Percentiles rank a stretch among this genome's conserved stretches.
phyloP scores from a whole-genome alignment of 2,329 filamentous ascomycete species.

The Intubia oerlemansii region DNA sequence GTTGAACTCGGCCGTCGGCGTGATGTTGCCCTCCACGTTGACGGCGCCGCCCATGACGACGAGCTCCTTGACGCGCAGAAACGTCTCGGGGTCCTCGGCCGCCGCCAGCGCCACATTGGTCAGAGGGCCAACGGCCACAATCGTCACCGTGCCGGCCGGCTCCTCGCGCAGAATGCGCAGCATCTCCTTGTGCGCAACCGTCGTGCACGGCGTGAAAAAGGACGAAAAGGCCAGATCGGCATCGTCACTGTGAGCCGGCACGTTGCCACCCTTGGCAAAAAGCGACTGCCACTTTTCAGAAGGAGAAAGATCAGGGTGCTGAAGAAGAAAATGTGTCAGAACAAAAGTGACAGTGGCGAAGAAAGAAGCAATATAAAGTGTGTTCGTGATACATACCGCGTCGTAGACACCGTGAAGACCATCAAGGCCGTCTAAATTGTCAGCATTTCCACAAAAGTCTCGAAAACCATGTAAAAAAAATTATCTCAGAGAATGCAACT shows the following conservation, averaged over 20 bases:
- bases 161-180: slow-evolving; percentile 68
- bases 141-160: slow-evolving; percentile 65
- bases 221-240: slow-evolving; percentile 22
- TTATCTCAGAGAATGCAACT: too few species aligned
- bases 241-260: too few species aligned
- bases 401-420: slow-evolving; percentile 58
- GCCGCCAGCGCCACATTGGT: slow-evolving; percentile 89
- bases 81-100: slow-evolving; percentile 70
- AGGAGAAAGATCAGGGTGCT: slow-evolving; percentile 54
- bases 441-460: too few species aligned
- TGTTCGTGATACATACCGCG: too few species aligned
- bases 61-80: slow-evolving; percentile 73
- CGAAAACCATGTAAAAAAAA: too few species aligned
- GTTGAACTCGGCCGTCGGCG: slow-evolving; percentile 85
- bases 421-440: slow-evolving; percentile 56
- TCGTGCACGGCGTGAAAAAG: slow-evolving; percentile 56
- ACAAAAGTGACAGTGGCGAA: too few species aligned
- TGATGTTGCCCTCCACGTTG: slow-evolving; percentile 59
- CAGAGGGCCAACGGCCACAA: slow-evolving; percentile 73
- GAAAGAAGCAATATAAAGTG: too few species aligned
- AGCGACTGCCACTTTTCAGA: slow-evolving; percentile 53
- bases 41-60: slow-evolving; percentile 91
- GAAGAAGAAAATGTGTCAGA: too few species aligned
- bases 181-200: slow-evolving; percentile 65
- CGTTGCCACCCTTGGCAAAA: slow-evolving; percentile 34